These are phyloP conservation scores for Paraphoma sp. DNA, from an alignment of 2,329 filamentous ascomycete genomes.

Conservation along the genomic window DNA sequence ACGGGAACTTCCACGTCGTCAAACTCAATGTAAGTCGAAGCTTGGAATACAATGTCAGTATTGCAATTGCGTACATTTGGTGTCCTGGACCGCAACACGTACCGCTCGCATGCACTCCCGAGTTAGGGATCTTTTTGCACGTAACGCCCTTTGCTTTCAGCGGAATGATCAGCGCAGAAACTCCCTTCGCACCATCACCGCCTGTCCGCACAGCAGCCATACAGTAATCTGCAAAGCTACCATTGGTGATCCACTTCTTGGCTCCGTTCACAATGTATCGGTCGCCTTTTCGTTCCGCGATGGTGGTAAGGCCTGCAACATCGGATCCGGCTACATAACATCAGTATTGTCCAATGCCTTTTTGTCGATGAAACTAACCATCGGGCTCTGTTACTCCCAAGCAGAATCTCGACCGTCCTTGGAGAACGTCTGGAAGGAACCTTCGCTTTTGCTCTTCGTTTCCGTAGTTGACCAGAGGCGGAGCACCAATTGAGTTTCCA, in stretches of 20 bases:
- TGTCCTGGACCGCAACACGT: background rate
- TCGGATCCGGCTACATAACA: constrained; percentile 65
- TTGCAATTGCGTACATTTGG: background rate
- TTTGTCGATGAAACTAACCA: constrained; percentile 6
- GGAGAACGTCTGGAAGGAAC: constrained; percentile 73
- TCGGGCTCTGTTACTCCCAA: constrained; percentile 85
- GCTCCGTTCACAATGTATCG: constrained; percentile 70
- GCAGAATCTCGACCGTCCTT: constrained; percentile 82
- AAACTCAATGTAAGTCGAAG: constrained; percentile 77
- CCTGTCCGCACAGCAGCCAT: constrained; percentile 77
- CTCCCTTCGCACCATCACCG: constrained; percentile 60
- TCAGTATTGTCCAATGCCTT: constrained; percentile 47
- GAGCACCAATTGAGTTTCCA: constrained; percentile 21
- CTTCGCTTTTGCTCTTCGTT: constrained; percentile 67
- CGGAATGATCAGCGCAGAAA: constrained; percentile 78
- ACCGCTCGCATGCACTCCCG: constrained; percentile 6
- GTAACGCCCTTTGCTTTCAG: constrained; percentile 58
- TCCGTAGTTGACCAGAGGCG: constrained; percentile 37
- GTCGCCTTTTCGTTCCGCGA: constrained; percentile 55
- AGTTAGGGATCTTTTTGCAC: constrained; percentile 4
- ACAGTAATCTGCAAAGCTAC: constrained; percentile 79
- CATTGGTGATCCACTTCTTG: constrained; percentile 86
- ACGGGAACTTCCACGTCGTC: constrained; percentile 84
- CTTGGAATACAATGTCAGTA: constrained; percentile 63
- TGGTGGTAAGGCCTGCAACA: constrained; percentile 77